Percentiles rank a stretch among this genome's conserved stretches.
Conservation (phyloP, 2,329 filamentous ascomycete genomes). For the Colletotrichum sp. region DNA sequence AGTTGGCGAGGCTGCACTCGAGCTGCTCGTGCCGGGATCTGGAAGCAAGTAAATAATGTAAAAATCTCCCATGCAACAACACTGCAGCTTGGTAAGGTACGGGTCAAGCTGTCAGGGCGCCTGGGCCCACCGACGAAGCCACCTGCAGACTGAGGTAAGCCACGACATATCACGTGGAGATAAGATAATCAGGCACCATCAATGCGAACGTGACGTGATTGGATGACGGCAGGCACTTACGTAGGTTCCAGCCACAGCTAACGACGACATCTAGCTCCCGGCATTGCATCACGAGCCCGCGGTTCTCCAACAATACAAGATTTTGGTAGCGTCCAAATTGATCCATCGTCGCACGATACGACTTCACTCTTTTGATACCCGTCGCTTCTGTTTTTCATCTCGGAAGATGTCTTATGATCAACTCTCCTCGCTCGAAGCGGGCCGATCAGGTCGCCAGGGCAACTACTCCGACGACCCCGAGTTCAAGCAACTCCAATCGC, state of each 20-base stretch:
- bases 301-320: neutral
- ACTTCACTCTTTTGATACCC: neutral
- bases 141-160: neutral
- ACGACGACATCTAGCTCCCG: conserved; percentile 18
- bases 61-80: conserved; percentile 23
- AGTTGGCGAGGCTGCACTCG: conserved; percentile 23
- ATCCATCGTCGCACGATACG: neutral
- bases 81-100: neutral
- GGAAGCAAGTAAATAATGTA: conserved; percentile 29
- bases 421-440: conserved; percentile 81
- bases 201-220: conserved; percentile 7
- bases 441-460: conserved; percentile 71
- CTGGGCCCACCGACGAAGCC: neutral
- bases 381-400: neutral
- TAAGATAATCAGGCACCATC: conserved; percentile 5
- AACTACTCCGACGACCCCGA: conserved; percentile 89
- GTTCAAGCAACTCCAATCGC: conserved; percentile 82
- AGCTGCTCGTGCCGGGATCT: conserved; percentile 17
- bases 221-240: neutral
- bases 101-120: neutral
- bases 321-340: neutral
- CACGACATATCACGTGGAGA: neutral
- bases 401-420: conserved; percentile 87
- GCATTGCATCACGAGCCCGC: neutral
- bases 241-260: conserved; percentile 19